phyloP scores from a whole-genome alignment of 352 stramenopile species.

The Pythium oligandrum region DNA sequence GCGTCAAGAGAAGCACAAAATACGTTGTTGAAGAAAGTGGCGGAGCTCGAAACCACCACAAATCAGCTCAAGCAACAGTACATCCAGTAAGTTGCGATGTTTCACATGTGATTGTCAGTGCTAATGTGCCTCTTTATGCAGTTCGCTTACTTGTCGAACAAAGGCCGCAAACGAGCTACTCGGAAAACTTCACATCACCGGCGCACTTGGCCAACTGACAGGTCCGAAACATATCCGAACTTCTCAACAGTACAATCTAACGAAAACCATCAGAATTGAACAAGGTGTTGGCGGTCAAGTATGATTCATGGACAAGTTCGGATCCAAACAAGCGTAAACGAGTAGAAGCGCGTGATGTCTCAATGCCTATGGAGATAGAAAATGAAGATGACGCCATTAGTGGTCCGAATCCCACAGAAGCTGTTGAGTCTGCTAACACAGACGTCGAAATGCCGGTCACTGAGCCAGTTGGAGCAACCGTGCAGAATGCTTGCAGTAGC shows the following conservation, averaged over 20 bases:
- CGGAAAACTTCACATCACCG: conserved; percentile 18
- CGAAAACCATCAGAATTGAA: neutral
- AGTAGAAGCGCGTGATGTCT: neutral
- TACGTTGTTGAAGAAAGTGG: conserved; percentile 40
- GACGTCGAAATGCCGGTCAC: no score
- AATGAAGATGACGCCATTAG: neutral
- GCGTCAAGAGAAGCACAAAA: conserved; percentile 40
- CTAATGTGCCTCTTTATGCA: conserved; percentile 7
- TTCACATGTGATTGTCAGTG: neutral
- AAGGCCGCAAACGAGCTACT: conserved; percentile 50
- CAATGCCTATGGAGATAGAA: neutral
- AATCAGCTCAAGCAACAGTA: conserved; percentile 50
- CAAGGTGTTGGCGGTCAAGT: conserved; percentile 14
- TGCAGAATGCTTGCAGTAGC: no score
- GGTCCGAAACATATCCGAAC: conserved; percentile 11
- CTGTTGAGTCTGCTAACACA: conserved; percentile 1
- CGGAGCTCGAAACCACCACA: conserved; percentile 29
- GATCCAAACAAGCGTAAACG: conserved; percentile 46
- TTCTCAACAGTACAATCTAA: neutral
- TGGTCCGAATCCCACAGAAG: neutral
- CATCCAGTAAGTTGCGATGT: conserved; percentile 27
- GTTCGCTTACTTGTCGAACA: conserved; percentile 50
- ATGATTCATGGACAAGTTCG: conserved; percentile 20
- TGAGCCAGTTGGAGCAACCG: no score
- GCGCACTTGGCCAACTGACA: conserved; percentile 7